phyloP scores from a whole-genome alignment of 1,139 yeast genomes.

The Saccharomyces hybrid region DNA sequence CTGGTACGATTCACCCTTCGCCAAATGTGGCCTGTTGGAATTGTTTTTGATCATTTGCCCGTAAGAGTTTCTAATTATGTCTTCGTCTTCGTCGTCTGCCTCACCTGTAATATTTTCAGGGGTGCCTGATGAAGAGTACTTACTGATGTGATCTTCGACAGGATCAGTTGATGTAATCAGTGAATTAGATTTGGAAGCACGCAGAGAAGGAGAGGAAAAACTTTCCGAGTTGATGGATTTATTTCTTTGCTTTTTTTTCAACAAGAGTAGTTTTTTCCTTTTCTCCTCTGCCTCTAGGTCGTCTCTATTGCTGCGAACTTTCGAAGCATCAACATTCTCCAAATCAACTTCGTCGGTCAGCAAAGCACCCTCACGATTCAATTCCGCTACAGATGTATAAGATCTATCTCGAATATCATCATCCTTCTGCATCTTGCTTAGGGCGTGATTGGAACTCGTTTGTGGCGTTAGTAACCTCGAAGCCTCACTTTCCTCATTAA shows the following conservation, averaged over 20 bases:
- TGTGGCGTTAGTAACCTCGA: slow-evolving; percentile 2
- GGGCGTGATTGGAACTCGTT: slow-evolving; percentile 5
- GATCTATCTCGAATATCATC: slow-evolving; percentile 13
- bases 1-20: slow-evolving; percentile 30
- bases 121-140: slow-evolving; percentile 6
- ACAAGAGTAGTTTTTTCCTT: slow-evolving; percentile 12
- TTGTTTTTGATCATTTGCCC: slow-evolving; percentile 24
- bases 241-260: slow-evolving; percentile 9
- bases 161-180: slow-evolving; percentile 25
- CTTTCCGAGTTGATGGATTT: slow-evolving; percentile 2
- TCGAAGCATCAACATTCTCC: slow-evolving; percentile 14
- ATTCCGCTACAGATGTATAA: slow-evolving; percentile 25
- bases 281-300: slow-evolving; percentile 13
- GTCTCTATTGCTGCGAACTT: slow-evolving; percentile 6
- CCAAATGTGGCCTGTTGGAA: slow-evolving; percentile 27
- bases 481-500: slow-evolving; percentile 1
- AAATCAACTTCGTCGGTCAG: slow-evolving; percentile 28
- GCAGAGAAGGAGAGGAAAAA: slow-evolving; percentile 8
- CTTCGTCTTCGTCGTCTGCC: slow-evolving; percentile 2
- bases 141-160: slow-evolving; percentile 14
- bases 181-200: slow-evolving; percentile 17
- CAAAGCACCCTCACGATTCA: slow-evolving; percentile 28
- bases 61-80: slow-evolving; percentile 23
- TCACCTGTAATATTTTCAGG: slow-evolving; percentile 3
- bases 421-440: slow-evolving; percentile 17